A percentile compares a stretch with the other conserved stretches of the same genome.
Evolutionary conservation across 1,284 basidiomycete species (phyloP).

Genomic region (Stereum hirsutum): DNA sequence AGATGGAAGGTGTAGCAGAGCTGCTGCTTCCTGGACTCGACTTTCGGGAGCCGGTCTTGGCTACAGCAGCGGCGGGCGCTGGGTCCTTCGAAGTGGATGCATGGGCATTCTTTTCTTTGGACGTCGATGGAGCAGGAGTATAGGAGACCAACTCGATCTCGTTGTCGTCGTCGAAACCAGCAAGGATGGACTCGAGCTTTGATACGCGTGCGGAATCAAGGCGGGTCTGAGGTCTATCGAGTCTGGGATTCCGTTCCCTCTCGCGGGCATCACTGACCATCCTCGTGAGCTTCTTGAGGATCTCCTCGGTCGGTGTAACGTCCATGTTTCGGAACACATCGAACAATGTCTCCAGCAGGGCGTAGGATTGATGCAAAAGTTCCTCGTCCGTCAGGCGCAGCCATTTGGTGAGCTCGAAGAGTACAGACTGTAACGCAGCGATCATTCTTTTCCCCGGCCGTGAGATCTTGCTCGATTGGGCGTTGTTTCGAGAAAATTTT

Average conservation of each 20-base stretch:
- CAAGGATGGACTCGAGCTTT: constrained; percentile 48
- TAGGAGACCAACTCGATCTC: constrained; percentile 31
- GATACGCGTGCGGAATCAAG: constrained; percentile 49
- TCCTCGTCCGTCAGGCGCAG: constrained; percentile 86
- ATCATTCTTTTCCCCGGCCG: constrained; percentile 66
- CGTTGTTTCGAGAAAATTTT: no score
- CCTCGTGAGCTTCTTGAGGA: constrained; percentile 47
- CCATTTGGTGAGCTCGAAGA: constrained; percentile 77
- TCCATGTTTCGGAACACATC: constrained; percentile 54
- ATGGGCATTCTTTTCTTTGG: constrained; percentile 5
- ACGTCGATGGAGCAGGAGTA: constrained; percentile 8
- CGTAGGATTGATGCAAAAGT: constrained; percentile 79
- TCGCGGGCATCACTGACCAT: constrained; percentile 49
- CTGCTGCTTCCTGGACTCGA: background rate
- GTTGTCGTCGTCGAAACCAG: constrained; percentile 46
- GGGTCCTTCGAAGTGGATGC: background rate
- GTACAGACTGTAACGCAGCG: constrained; percentile 65
- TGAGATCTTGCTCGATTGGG: constrained; percentile 26
- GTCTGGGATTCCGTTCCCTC: constrained; percentile 29
- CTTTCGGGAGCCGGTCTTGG: background rate
- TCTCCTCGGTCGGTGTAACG: constrained; percentile 39
- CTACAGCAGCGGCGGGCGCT: background rate
- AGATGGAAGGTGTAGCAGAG: background rate
- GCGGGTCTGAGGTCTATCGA: constrained; percentile 32
- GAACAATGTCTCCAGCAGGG: constrained; percentile 71